A percentile compares a stretch with the other conserved stretches of the same genome.
These are phyloP conservation scores for Aspergillus affinis DNA, from an alignment of 495 filamentous ascomycete species.

Conservation along the genomic window DNA sequence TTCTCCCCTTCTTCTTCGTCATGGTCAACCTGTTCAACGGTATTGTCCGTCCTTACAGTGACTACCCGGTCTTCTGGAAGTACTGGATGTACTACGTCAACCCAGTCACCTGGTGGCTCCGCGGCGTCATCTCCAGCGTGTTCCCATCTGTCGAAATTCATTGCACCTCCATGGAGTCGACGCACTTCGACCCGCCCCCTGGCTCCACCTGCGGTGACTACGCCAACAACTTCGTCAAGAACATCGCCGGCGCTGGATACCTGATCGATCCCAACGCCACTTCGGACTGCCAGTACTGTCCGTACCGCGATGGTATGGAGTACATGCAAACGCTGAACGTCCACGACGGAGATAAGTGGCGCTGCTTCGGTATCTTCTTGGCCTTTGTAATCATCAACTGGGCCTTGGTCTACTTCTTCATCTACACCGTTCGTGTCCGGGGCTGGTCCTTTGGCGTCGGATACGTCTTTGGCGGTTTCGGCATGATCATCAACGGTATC, in stretches of 20 bases:
- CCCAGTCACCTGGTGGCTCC: conserved; percentile 69
- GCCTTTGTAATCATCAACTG: conserved; percentile 77
- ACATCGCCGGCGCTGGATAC: conserved; percentile 51
- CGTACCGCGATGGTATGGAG: conserved; percentile 60
- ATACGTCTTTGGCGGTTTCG: conserved; percentile 50
- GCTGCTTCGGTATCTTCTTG: conserved; percentile 76
- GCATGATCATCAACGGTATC: conserved; percentile 43
- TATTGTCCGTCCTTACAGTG: conserved; percentile 60
- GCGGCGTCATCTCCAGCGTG: conserved; percentile 66
- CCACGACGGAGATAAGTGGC: conserved; percentile 62
- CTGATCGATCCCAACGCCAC: conserved; percentile 58
- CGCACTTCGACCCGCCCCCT: conserved; percentile 63
- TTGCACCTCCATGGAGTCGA: conserved; percentile 60
- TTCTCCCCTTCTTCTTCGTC: conserved; percentile 78
- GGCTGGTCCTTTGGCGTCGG: conserved; percentile 74
- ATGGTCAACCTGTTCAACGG: conserved; percentile 76
- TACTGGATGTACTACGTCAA: conserved; percentile 80
- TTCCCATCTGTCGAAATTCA: conserved; percentile 54
- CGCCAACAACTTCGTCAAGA: conserved; percentile 51
- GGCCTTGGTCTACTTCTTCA: conserved; percentile 80
- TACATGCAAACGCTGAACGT: conserved; percentile 72
- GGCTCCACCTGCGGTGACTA: conserved; percentile 65
- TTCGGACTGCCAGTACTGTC: conserved; percentile 71
- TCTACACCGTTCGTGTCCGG: conserved; percentile 72
- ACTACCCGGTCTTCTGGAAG: conserved; percentile 70